Evolutionary conservation across 2,329 filamentous ascomycete species (phyloP).

Genomic region (Epichloe uncinata): DNA sequence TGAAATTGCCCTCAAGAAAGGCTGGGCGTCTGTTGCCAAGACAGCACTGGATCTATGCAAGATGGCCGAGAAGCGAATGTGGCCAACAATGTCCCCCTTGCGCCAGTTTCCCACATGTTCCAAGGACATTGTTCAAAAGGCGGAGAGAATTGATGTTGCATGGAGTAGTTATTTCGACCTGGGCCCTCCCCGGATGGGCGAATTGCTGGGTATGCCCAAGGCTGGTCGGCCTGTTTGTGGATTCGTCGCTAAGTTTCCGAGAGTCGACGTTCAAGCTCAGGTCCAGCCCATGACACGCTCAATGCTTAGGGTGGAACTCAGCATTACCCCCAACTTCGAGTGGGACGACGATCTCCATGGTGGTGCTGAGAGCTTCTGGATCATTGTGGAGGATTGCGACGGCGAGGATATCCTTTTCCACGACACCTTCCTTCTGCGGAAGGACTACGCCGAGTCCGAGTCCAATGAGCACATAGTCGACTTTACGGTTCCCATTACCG

Average conservation of each 20-base stretch:
- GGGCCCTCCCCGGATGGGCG: constrained; percentile 91
- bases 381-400: constrained; percentile 92
- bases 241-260: constrained; percentile 82
- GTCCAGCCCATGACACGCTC: constrained; percentile 91
- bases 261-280: constrained; percentile 83
- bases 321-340: constrained; percentile 85
- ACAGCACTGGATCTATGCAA: constrained; percentile 91
- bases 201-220: constrained; percentile 80
- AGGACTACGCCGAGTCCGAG: constrained; percentile 74
- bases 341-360: constrained; percentile 92
- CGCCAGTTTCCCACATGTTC: constrained; percentile 79
- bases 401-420: constrained; percentile 93
- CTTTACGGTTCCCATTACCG: constrained; percentile 90
- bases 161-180: constrained; percentile 94
- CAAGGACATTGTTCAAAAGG: constrained; percentile 76
- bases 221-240: constrained; percentile 75
- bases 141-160: constrained; percentile 85
- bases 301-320: constrained; percentile 79
- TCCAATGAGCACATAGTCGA: constrained; percentile 90
- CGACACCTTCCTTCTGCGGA: constrained; percentile 83
- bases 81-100: constrained; percentile 95
- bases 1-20: constrained; percentile 94
- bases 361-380: constrained; percentile 86
- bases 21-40: constrained; percentile 88
- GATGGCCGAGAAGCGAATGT: constrained; percentile 99